Percentiles rank a stretch among this genome's conserved stretches.
These are phyloP conservation scores for Psilocybe sp. DNA, from an alignment of 768 basidiomycete species.

Conservation along the genomic window DNA sequence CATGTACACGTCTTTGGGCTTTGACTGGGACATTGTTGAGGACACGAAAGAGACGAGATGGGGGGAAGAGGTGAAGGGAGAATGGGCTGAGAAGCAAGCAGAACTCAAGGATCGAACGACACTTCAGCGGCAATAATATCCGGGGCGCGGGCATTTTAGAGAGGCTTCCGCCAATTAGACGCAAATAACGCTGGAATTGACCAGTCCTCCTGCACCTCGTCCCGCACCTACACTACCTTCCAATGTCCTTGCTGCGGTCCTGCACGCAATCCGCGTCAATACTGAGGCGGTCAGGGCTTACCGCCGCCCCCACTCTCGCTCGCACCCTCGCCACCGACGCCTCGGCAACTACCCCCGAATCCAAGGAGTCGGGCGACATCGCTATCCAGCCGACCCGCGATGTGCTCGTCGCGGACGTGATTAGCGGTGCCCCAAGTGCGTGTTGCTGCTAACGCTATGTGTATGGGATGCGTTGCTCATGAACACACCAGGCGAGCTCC, in stretches of 20 bases:
- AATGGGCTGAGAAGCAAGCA: neutral
- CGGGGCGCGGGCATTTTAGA: no score
- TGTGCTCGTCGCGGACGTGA: conserved; percentile 73
- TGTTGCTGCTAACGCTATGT: neutral
- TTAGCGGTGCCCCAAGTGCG: conserved; percentile 86
- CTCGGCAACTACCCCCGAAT: conserved; percentile 23
- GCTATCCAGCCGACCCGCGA: conserved; percentile 51
- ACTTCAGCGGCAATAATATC: neutral
- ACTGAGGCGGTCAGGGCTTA: conserved; percentile 18
- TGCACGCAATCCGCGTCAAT: conserved; percentile 30
- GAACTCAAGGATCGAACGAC: neutral
- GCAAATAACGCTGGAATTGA: no score
- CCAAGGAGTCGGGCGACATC: conserved; percentile 37
- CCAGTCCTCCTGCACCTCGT: neutral
- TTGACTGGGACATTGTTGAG: conserved; percentile 23
- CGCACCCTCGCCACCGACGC: conserved; percentile 32
- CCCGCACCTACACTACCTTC: neutral
- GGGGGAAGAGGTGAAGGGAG: neutral
- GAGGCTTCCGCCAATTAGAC: no score
- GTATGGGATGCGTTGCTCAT: conserved; percentile 1
- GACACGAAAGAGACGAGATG: neutral
- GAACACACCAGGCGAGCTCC: conserved; percentile 63
- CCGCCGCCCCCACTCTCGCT: conserved; percentile 15
- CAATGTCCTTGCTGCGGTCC: conserved; percentile 58
- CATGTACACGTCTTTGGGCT: conserved; percentile 66